These are phyloP conservation scores for Lactarius evosmus DNA, from an alignment of 768 basidiomycete species.

Conservation along the genomic window DNA sequence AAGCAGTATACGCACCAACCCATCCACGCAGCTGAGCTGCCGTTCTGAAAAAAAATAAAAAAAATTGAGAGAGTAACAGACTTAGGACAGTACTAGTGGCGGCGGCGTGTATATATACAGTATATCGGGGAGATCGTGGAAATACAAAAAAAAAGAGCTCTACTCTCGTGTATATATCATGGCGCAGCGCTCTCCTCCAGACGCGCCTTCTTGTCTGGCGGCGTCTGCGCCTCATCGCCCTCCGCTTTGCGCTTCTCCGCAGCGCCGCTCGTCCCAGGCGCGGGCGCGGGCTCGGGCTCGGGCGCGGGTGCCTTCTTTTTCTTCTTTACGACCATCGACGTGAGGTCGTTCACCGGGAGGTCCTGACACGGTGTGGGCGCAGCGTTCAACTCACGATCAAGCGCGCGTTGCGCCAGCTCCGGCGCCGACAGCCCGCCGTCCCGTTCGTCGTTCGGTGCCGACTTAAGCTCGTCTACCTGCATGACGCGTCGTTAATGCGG, in stretches of 20 bases:
- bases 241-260: slow-evolving; percentile 69
- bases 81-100: slow-evolving; percentile 7
- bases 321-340: slow-evolving; percentile 84
- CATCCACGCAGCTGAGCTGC: slow-evolving; percentile 45
- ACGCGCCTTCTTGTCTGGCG: slow-evolving; percentile 62
- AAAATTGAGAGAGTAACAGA: slow-evolving; percentile 2
- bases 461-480: slow-evolving; percentile 91
- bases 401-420: slow-evolving; percentile 62
- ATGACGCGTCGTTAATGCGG: background rate
- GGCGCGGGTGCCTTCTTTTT: slow-evolving; percentile 48
- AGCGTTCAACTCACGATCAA: slow-evolving; percentile 67
- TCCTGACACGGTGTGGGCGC: slow-evolving; percentile 34
- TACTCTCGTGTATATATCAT: slow-evolving; percentile 9
- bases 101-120: slow-evolving; percentile 9
- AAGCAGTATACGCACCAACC: slow-evolving; percentile 67
- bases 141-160: background rate
- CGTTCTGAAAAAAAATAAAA: slow-evolving; percentile 39
- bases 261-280: slow-evolving; percentile 33
- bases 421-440: slow-evolving; percentile 49
- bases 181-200: slow-evolving; percentile 41
- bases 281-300: slow-evolving; percentile 34
- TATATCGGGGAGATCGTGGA: background rate
- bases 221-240: slow-evolving; percentile 45
- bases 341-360: slow-evolving; percentile 73
- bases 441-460: slow-evolving; percentile 60